Base-by-base conservation (phyloP, 163 green algal species). In the Prototheca cutis region DNA sequence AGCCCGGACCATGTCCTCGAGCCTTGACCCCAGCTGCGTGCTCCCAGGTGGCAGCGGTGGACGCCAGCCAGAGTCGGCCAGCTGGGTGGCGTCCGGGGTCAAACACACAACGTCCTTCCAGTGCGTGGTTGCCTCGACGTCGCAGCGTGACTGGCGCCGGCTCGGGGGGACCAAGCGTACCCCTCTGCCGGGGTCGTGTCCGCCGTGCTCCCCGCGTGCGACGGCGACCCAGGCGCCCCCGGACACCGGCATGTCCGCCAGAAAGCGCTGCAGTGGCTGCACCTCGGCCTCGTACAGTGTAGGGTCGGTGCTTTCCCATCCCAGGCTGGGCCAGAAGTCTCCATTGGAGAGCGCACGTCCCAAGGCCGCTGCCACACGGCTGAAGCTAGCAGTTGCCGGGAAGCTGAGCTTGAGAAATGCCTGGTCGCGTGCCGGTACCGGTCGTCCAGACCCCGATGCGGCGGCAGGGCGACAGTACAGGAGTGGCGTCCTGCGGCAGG, bases 71-170 rank as follows among this genome's bases (percentile, higher is more conserved):
- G 63, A 31, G 36, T 83, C 67, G 10, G 82, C 74, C 51, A 91
- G 66, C 68, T 90, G 82, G 4, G 82, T 86, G 28, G 82, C 84
- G 25, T 91, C 84, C 1, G 83, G 83, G 0, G 77, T 83, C 1
- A 90, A 73, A 24, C 63, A 79, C 42, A 65, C 55, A 29, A 88
- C 30, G 6, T 53, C 42, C 2, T 39, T 28, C 74, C 82, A 90
- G 28, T 74, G 67, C 1, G 65, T 69, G 4, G 63, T 36, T 3
- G 80, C 73, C 69, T 91, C 84, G 0, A 87, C 25, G 18, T 65
- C 64, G 55, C 74, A 86, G 10, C 7, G 54, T 29, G 74, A 79
- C 0, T 64, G 4, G 3, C 70, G 63, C 7, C 21, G 40, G 24
- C 4, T 6, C 40, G 40, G 21, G 3, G 13, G 8, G 25, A 51